Conservation (phyloP, 164 flowering plant genomes). For the Stephania japonica region DNA sequence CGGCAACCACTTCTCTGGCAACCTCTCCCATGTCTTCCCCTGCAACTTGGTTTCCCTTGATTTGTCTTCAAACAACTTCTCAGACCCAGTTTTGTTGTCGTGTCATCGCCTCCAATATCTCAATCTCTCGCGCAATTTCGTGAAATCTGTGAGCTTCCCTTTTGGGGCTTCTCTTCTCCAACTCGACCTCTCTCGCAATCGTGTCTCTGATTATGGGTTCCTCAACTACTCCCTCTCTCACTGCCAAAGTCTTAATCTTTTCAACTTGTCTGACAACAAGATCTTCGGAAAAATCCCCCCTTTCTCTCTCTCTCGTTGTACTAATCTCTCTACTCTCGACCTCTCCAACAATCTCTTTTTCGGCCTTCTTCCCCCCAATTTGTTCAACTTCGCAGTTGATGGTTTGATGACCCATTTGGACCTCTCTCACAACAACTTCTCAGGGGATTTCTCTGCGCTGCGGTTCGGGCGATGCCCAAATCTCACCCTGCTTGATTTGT, state of each 20-base stretch:
- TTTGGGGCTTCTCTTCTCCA: conserved; percentile 37
- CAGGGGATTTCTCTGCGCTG: conserved; percentile 38
- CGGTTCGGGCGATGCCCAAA: conserved; percentile 47
- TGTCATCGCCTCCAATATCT: conserved; percentile 37
- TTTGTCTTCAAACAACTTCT: conserved; percentile 46
- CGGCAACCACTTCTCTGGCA: conserved; percentile 52
- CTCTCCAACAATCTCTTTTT: conserved; percentile 64
- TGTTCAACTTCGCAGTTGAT: too few species aligned
- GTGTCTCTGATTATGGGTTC: conserved; percentile 35
- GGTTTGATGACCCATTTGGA: conserved; percentile 18
- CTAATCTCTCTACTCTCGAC: conserved; percentile 38
- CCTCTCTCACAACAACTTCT: conserved; percentile 59
- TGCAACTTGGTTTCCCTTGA: conserved; percentile 31
- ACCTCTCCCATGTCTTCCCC: conserved; percentile 24
- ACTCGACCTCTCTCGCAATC: conserved; percentile 63
- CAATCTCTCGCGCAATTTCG: conserved; percentile 47
- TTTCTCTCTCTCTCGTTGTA: conserved; percentile 28
- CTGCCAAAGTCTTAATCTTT: conserved; percentile 39
- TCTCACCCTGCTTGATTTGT: conserved; percentile 45
- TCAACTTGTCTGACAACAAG: conserved; percentile 56
- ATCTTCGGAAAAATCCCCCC: conserved; percentile 33
- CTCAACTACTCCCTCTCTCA: conserved; percentile 26
- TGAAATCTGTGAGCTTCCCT: conserved; percentile 32
- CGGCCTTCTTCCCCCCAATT: conserved; percentile 12
- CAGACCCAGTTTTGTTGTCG: conserved; percentile 33